Base-by-base conservation (phyloP, 129 eudicot species). In the Pseudognaphalium luteoalbum region DNA sequence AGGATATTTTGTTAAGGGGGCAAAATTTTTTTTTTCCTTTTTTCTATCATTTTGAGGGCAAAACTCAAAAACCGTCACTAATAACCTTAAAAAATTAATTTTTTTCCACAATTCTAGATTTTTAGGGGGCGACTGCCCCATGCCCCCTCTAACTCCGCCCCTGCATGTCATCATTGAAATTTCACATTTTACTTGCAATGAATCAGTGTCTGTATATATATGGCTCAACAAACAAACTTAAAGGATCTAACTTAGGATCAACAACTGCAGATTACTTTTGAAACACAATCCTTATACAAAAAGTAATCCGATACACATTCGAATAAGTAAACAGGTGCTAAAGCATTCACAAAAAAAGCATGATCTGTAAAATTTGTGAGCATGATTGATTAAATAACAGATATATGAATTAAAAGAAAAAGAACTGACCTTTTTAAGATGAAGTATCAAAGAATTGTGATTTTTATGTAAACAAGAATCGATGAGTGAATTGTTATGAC, bases 341-440 rank as follows among this genome's bases (percentile, higher is more conserved):
- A 11, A 44, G 52, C 52, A 44, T 2, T 44, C 3, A 44, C 52
- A 44, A 0, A 11, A 44, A 10, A 10, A 2, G 52, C 52, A 44
- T 10, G 4, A 44, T 44, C 14, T 58, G 64, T 58, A 19, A 19
- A 22, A n/a, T 57, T 7, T 1, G 16, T 9, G 17, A 29, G n/a
- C 7, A 63, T 10, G 41, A 63, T 63, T 44, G 68, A 62, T 62
- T 16, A 62, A 8, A 16, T 16, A 58, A 9, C 56, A 70, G 4
- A 42, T 47, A 16, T 67, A 21, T 61, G 39, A 8, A 25, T 21
- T 28, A 28, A 25, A 25, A 33, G 12, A 62, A 34, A 52, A 21
- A 50, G 42, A 72, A 72, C 78, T 58, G 61, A 80, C 78, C 74
- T 65, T 70, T 47, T 47, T 47, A 3, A 14, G 4, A 14, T 14